Conservation (phyloP, 1,284 basidiomycete species). For the Heterobasidion parviporum region DNA sequence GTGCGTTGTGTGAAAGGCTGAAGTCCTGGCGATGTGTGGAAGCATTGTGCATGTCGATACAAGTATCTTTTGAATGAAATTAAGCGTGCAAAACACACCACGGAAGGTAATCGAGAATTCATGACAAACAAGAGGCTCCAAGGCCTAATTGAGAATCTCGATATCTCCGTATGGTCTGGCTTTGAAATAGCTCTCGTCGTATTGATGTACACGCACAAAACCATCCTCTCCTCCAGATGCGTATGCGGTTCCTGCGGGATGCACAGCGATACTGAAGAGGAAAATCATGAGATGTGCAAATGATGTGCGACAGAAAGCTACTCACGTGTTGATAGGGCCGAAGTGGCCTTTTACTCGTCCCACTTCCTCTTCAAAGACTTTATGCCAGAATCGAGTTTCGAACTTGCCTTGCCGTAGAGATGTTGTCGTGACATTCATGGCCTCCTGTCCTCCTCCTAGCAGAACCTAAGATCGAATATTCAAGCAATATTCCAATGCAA, state of each 20-base stretch:
- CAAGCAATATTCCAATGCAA: background rate
- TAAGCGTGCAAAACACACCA: background rate
- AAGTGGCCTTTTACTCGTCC: constrained; percentile 96
- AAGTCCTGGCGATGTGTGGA: too few species aligned
- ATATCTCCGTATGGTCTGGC: constrained; percentile 77
- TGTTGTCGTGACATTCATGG: constrained; percentile 96
- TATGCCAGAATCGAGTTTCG: constrained; percentile 98
- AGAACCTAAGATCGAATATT: constrained; percentile 47
- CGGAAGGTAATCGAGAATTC: background rate
- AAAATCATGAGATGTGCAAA: too few species aligned
- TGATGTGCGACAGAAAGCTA: constrained; percentile 11
- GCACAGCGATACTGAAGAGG: constrained; percentile 71
- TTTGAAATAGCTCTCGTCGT: constrained; percentile 87
- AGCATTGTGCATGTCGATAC: background rate
- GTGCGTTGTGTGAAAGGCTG: too few species aligned
- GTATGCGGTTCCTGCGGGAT: constrained; percentile 84
- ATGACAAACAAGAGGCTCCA: background rate
- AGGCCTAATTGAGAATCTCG: background rate
- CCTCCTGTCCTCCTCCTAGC: constrained; percentile 95
- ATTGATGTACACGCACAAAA: constrained; percentile 88
- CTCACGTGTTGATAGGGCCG: constrained; percentile 95
- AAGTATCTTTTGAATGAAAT: background rate
- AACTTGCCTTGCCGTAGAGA: constrained; percentile 93
- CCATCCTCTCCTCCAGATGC: constrained; percentile 97
- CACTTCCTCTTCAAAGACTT: constrained; percentile 96